Percentiles rank a stretch among this genome's conserved stretches.
These are phyloP conservation scores for Trichoderma atroviride DNA, from an alignment of 2,329 filamentous ascomycete genomes.

Conservation along the genomic window DNA sequence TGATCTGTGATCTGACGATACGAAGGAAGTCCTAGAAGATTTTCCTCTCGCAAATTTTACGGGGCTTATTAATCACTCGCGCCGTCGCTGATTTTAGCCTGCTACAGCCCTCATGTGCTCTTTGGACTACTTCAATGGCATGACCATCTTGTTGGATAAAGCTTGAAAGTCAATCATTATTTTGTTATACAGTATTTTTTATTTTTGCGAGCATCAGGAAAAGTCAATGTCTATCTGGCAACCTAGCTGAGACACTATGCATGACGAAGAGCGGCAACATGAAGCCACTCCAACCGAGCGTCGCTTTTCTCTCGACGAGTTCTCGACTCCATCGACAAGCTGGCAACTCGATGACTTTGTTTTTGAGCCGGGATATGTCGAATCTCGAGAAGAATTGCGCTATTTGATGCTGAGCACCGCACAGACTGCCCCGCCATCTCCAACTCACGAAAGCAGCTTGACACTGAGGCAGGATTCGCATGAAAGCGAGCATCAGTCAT, in stretches of 20 bases:
- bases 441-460: neutral
- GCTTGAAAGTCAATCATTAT: neutral
- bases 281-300: neutral
- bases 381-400: constrained; percentile 13
- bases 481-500: neutral
- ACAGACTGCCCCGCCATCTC: constrained; percentile 14
- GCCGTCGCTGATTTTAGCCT: neutral
- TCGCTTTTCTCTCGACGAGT: neutral
- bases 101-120: neutral
- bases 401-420: constrained; percentile 15
- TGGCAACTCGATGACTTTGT: constrained; percentile 21
- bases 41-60: neutral
- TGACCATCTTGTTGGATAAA: neutral
- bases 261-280: neutral
- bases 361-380: constrained; percentile 13
- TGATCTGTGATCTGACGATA: neutral
- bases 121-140: neutral
- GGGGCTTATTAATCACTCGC: constrained; percentile 5
- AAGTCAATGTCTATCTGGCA: neutral
- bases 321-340: constrained; percentile 21
- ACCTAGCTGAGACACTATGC: neutral
- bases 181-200: neutral
- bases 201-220: neutral
- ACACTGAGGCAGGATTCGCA: neutral
- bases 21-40: neutral